Base-by-base conservation (phyloP, 306 rosid genomes). In the Fragaria nilgerrensis region DNA sequence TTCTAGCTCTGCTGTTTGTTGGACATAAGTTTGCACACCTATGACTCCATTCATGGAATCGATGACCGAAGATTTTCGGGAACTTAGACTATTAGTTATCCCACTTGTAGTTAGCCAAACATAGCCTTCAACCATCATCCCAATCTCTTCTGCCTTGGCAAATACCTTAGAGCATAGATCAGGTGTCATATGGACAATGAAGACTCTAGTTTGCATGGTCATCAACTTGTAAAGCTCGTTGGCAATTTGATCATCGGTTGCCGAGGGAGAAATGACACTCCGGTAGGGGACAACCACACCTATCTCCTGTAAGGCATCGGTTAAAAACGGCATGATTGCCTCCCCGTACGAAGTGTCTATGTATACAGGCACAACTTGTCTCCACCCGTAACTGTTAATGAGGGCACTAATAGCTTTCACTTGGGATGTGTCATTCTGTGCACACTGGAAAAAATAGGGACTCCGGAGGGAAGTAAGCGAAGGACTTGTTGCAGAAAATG, bases 401-500 rank as follows among this genome's bases (percentile, higher is more conserved):
- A 90, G 5, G 39, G 87, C 73, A 5, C 66, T 45, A 1, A 88
- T 81, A 61, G 88, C 83, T 3, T 68, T 49, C 7, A 85, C 84
- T 68, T 88, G 94, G n/a, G 82, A 27, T 22, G 83, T 45, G 63
- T 88, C 86, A 0, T 27, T 77, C 12, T 80, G 81, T 15, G 92
- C 78, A 0, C 80, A 49, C 63, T 76, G 85, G 39, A 90, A 88
- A 55, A 83, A 90, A 39, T 82, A 90, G 29, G 84, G 58, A 53
- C 85, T 86, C 0, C 72, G 29, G 14, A 78, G 72, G 0, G 87
- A 81, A 15, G 83, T 16, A 0, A 87, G 87, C 48, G 88, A 80
- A 37, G 91, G 87, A 63, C 89, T 84, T 65, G 79, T 82, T 36
- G 90, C 89, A 22, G 94, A 84, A 67, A 86, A 86, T 9, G 87